Base-by-base conservation (phyloP, 1,284 basidiomycete genomes). In the Heterobasidion irregulare region DNA sequence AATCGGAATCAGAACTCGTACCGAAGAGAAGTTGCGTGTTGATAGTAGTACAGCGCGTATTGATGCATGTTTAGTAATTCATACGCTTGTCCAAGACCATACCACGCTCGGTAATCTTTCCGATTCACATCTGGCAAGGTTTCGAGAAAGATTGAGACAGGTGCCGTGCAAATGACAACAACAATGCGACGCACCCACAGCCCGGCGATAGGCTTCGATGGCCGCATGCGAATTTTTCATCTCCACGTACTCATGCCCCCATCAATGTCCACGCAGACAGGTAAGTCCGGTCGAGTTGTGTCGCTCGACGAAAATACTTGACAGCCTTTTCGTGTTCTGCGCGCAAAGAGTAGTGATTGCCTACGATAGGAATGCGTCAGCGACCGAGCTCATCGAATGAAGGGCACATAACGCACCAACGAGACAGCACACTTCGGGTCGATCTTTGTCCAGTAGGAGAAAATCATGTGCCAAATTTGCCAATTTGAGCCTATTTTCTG, bases 221-320 rank as follows among this genome's bases (percentile, higher is more conserved):
- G 97, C 97, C 2, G 97, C 96, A 75, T 98, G 95, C 15, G 93
- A 93, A 71, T 99, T 99, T 72, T 98, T 98, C 80, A 98, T 85
- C 73, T 99, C 97, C 54, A 99, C 89, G 66, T 94, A 99, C 70
- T 98, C 97, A 70, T 99, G 97, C 0, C 97, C 97, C 97, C 87
- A 99, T 94, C 59, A 99, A 71, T n/a, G 96, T 98, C 97, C 97
- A 99, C 4, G 97, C 97, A 2, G 93, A 89, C 19, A 98, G 78
- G 70, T 95, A 99, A 6, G 92, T 94, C 59, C 90, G 82, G 70
- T 99, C 96, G 52, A 99, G 82, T 63, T 95, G 88, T 16, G 96
- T 90, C 8, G 96, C 95, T 56, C 95, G 83, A 61, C 89, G 83
- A 72, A 99, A 99, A 69, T 98, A 97, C 64, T 90, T 90, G 64